Evolutionary conservation across 352 stramenopile species (phyloP).

Genomic region (Phytophthora fragariaefolia): DNA sequence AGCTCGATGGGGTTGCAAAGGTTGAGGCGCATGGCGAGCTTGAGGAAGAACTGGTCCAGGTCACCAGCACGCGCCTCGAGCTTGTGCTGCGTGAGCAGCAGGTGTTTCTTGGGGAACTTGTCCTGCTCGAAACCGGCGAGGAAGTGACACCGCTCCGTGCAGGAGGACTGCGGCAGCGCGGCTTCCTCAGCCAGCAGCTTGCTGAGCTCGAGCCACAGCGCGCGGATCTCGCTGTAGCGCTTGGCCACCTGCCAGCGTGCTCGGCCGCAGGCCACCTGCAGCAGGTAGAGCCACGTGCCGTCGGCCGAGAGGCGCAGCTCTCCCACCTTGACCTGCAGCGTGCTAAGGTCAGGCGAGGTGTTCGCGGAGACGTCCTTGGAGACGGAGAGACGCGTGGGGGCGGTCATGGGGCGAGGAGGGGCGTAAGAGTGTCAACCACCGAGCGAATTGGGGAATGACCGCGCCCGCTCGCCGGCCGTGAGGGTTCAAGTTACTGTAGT

Average conservation of each 20-base stretch:
- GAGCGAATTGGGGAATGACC: constrained; percentile 31
- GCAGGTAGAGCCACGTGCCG: constrained; percentile 71
- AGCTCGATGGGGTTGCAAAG: constrained; percentile 59
- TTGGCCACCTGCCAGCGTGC: constrained; percentile 58
- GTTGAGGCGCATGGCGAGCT: constrained; percentile 71
- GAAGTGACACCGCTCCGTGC: constrained; percentile 73
- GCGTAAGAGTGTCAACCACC: too few species aligned
- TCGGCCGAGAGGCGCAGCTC: constrained; percentile 65
- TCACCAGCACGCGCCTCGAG: constrained; percentile 59
- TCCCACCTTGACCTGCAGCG: constrained; percentile 57
- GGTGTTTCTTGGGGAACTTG: constrained; percentile 80
- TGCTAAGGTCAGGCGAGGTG: constrained; percentile 45
- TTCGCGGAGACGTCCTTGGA: constrained; percentile 28
- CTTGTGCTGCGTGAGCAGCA: constrained; percentile 72
- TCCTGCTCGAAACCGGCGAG: constrained; percentile 67
- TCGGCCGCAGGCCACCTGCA: constrained; percentile 61
- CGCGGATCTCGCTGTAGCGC: constrained; percentile 80
- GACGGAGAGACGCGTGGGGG: too few species aligned
- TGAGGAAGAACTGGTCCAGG: constrained; percentile 68
- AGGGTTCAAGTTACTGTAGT: constrained; percentile 38
- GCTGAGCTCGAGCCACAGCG: constrained; percentile 64
- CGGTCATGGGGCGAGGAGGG: too few species aligned
- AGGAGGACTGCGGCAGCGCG: constrained; percentile 21
- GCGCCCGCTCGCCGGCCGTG: constrained; percentile 18
- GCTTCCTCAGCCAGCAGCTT: constrained; percentile 38